Evolutionary conservation across 257 asterid genomes (phyloP).

Genomic region (Solanum infundibuliforme): DNA sequence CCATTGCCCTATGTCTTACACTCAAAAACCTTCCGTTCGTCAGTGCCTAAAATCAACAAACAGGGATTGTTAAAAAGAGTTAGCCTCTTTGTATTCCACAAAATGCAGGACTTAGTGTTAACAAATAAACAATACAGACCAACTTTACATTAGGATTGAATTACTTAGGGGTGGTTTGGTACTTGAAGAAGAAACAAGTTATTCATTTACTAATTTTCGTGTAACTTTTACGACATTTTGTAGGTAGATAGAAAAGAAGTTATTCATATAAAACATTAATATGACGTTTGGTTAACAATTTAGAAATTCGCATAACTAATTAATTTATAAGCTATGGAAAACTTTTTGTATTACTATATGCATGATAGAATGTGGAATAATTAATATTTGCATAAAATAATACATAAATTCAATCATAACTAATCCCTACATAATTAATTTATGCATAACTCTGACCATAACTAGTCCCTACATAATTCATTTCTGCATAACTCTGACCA

Average conservation of each 20-base stretch:
- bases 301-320: too few species aligned
- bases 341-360: too few species aligned
- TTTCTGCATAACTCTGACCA: too few species aligned
- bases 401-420: too few species aligned
- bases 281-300: too few species aligned
- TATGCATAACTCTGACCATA: too few species aligned
- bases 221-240: not conserved
- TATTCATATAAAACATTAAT: not conserved
- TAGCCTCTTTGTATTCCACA: not conserved
- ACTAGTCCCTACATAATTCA: too few species aligned
- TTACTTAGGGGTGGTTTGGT: not conserved
- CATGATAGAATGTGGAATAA: too few species aligned
- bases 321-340: too few species aligned
- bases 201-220: not conserved
- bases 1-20: conserved; percentile 52
- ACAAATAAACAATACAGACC: not conserved
- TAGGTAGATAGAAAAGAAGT: not conserved
- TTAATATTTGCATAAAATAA: too few species aligned
- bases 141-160: not conserved
- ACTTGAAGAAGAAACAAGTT: not conserved
- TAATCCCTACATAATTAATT: too few species aligned
- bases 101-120: not conserved
- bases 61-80: not conserved
- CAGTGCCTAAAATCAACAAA: conserved; percentile 27
- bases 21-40: conserved; percentile 60